These are phyloP conservation scores for Pseudogymnoascus sp. DNA, from an alignment of 2,329 filamentous ascomycete species.

Conservation along the genomic window DNA sequence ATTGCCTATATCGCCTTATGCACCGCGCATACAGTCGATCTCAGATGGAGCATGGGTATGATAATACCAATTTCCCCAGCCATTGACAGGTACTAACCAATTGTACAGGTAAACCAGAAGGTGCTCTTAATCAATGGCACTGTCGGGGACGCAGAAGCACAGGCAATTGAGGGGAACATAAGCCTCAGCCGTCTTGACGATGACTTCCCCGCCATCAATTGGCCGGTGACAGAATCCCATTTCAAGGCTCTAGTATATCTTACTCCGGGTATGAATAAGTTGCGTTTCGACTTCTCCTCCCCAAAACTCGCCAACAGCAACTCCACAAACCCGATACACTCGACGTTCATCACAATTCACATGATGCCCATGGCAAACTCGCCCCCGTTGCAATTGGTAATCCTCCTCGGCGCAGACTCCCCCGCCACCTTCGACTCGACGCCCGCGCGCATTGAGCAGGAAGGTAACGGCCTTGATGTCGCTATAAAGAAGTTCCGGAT, in stretches of 20 bases:
- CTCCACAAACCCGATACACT: slow-evolving; percentile 61
- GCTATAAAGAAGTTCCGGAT: slow-evolving; percentile 88
- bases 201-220: slow-evolving; percentile 69
- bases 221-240: slow-evolving; percentile 81
- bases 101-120: slow-evolving; percentile 75
- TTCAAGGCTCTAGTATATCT: slow-evolving; percentile 90
- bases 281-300: slow-evolving; percentile 81
- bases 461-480: slow-evolving; percentile 72
- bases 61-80: slow-evolving; percentile 15
- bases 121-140: slow-evolving; percentile 73
- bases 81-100: slow-evolving; percentile 20
- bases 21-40: slow-evolving; percentile 71
- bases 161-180: slow-evolving; percentile 67
- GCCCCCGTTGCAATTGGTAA: slow-evolving; percentile 82
- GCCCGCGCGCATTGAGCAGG: slow-evolving; percentile 63
- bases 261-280: slow-evolving; percentile 78
- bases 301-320: slow-evolving; percentile 67
- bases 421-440: slow-evolving; percentile 75
- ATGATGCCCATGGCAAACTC: slow-evolving; percentile 71
- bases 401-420: slow-evolving; percentile 82
- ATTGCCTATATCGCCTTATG: slow-evolving; percentile 64
- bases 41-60: slow-evolving; percentile 78
- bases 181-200: slow-evolving; percentile 78
- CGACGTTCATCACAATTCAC: slow-evolving; percentile 72
- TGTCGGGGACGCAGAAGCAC: slow-evolving; percentile 62